phyloP scores from a whole-genome alignment of 371 early-diverging fungal genomes.

The Haplosporangium sp. region DNA sequence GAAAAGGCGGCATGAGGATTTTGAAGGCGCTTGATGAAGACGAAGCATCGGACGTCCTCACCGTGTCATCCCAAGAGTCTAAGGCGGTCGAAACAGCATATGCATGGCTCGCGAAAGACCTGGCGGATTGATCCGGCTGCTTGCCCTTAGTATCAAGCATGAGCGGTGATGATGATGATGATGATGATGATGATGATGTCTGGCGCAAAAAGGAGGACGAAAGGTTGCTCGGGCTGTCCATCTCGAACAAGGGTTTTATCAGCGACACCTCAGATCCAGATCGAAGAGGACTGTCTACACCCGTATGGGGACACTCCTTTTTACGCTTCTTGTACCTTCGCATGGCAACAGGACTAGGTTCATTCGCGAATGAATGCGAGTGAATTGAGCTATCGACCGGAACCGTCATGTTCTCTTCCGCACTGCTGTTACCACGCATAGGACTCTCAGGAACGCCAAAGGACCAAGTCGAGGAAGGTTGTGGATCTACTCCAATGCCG shows the following conservation, averaged over 20 bases:
- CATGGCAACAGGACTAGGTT: neutral
- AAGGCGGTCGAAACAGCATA: no score
- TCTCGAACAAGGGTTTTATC: slow-evolving; percentile 14
- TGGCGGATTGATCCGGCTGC: slow-evolving; percentile 7
- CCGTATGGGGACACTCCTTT: slow-evolving; percentile 18
- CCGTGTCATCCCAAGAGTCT: neutral
- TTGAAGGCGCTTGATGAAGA: neutral
- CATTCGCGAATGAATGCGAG: neutral
- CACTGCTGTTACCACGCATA: slow-evolving; percentile 10
- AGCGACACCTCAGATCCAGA: slow-evolving; percentile 1
- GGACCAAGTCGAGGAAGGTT: slow-evolving; percentile 12
- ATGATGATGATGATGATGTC: neutral
- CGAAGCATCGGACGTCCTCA: neutral
- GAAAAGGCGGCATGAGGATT: slow-evolving; percentile 8
- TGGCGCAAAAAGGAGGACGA: slow-evolving; percentile 17
- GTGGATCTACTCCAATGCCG: slow-evolving; percentile 1
- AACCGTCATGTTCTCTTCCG: slow-evolving; percentile 14
- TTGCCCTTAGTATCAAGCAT: slow-evolving; percentile 25
- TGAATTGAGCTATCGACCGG: neutral
- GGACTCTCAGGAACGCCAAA: slow-evolving; percentile 26
- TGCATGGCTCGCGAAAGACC: neutral
- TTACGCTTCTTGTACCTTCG: slow-evolving; percentile 30
- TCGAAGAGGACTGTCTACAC: neutral
- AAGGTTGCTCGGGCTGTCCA: slow-evolving; percentile 12
- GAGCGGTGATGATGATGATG: neutral